Evolutionary conservation across 768 basidiomycete genomes (phyloP).

Genomic region (Amanita thiersii): DNA sequence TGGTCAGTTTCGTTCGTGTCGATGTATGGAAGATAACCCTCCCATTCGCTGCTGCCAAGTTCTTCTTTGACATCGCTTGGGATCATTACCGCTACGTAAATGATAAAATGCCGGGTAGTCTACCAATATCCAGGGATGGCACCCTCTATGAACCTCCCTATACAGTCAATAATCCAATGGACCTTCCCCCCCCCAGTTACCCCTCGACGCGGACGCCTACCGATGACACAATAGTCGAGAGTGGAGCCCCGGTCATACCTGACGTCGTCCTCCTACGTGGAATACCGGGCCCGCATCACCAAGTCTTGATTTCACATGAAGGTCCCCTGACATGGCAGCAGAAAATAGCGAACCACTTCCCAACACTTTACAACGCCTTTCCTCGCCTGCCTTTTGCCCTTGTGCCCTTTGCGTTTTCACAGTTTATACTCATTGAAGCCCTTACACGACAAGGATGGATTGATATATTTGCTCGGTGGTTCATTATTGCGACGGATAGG

Average conservation of each 20-base stretch:
- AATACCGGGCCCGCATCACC: no score
- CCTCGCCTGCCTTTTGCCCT: slow-evolving; percentile 73
- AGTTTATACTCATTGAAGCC: slow-evolving; percentile 90
- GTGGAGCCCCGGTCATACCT: no score
- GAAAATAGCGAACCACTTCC: slow-evolving; percentile 38
- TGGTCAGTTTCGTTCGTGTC: slow-evolving; percentile 65
- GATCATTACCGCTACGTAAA: slow-evolving; percentile 39
- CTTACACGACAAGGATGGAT: slow-evolving; percentile 85
- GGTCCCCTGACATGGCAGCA: slow-evolving; percentile 4
- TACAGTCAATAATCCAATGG: no score
- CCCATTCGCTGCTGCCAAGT: slow-evolving; percentile 70
- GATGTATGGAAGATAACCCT: slow-evolving; percentile 82
- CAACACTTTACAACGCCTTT: slow-evolving; percentile 59
- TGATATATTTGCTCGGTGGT: slow-evolving; percentile 68
- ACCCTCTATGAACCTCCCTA: no score
- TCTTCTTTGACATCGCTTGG: slow-evolving; percentile 58
- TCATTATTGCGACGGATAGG: slow-evolving; percentile 33
- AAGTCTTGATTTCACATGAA: no score
- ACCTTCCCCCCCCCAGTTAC: no score
- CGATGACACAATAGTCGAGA: no score
- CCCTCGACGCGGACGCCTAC: no score
- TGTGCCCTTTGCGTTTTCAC: slow-evolving; percentile 87
- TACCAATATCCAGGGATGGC: no score
- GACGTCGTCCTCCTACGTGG: no score
- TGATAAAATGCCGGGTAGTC: no score